phyloP scores from a whole-genome alignment of 306 rosid genomes.

The Sechiopsis laciniata region DNA sequence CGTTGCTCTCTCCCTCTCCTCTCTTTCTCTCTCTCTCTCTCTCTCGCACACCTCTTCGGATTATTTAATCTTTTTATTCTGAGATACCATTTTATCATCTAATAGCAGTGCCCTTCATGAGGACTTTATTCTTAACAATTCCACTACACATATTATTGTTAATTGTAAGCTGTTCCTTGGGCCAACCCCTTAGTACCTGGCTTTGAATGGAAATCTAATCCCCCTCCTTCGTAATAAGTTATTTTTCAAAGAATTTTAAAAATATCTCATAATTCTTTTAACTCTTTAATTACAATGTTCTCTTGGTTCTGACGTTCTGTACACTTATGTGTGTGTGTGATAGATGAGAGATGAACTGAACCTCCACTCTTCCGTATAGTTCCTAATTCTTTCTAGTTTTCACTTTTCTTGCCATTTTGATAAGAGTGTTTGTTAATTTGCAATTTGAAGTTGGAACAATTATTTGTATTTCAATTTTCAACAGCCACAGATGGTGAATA shows the following conservation, averaged over 20 bases:
- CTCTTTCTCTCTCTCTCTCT: too few species aligned
- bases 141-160: background rate
- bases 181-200: background rate
- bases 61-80: background rate
- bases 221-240: too few species aligned
- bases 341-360: too few species aligned
- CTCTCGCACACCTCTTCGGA: background rate
- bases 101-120: background rate
- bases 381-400: background rate
- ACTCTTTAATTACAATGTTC: too few species aligned
- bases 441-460: background rate
- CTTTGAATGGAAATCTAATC: background rate
- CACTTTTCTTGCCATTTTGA: too few species aligned
- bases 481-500: too few species aligned
- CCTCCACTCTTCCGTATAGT: too few species aligned
- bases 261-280: too few species aligned
- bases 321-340: too few species aligned
- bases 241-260: too few species aligned
- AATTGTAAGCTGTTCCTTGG: background rate
- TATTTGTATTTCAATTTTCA: too few species aligned
- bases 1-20: conserved; percentile 15
- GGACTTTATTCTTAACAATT: background rate
- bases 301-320: too few species aligned
- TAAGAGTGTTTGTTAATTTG: background rate
- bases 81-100: background rate